Percentiles rank a stretch among this genome's conserved stretches.
Conservation (phyloP, 2,329 filamentous ascomycete species). For the Spiromastix sp. region DNA sequence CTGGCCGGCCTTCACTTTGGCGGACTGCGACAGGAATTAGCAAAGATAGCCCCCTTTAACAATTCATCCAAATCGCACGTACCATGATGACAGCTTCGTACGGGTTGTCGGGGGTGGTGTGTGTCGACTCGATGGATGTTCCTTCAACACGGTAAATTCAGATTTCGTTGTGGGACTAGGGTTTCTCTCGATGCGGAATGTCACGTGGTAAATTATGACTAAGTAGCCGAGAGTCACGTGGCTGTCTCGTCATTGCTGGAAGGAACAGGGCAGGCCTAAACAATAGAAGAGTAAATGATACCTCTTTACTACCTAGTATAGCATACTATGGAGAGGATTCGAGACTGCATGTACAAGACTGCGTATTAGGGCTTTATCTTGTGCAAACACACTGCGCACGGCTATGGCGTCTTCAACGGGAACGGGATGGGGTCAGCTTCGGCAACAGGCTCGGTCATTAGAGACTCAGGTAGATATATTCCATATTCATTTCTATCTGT, state of each 20-base stretch:
- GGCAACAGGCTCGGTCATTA: slow-evolving; percentile 78
- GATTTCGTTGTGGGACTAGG: slow-evolving; percentile 36
- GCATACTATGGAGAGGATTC: too few species aligned
- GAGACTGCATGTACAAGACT: too few species aligned
- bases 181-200: slow-evolving; percentile 22
- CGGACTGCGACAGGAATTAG: slow-evolving; percentile 42
- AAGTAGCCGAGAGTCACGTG: too few species aligned
- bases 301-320: too few species aligned
- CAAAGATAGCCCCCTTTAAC: background rate
- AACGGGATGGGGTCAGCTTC: slow-evolving; percentile 81
- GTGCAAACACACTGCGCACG: too few species aligned
- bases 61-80: too few species aligned
- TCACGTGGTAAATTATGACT: too few species aligned
- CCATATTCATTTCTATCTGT: background rate
- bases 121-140: slow-evolving; percentile 36
- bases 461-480: slow-evolving; percentile 66
- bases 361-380: too few species aligned
- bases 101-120: slow-evolving; percentile 45
- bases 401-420: slow-evolving; percentile 46
- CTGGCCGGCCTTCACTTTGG: slow-evolving; percentile 84
- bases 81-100: slow-evolving; percentile 34
- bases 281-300: too few species aligned
- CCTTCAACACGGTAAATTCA: slow-evolving; percentile 27
- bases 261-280: too few species aligned
- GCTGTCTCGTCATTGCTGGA: too few species aligned